A percentile compares a stretch with the other conserved stretches of the same genome.
These are phyloP conservation scores for Pythium guiyangense DNA, from an alignment of 352 stramenopile species.

Conservation along the genomic window DNA sequence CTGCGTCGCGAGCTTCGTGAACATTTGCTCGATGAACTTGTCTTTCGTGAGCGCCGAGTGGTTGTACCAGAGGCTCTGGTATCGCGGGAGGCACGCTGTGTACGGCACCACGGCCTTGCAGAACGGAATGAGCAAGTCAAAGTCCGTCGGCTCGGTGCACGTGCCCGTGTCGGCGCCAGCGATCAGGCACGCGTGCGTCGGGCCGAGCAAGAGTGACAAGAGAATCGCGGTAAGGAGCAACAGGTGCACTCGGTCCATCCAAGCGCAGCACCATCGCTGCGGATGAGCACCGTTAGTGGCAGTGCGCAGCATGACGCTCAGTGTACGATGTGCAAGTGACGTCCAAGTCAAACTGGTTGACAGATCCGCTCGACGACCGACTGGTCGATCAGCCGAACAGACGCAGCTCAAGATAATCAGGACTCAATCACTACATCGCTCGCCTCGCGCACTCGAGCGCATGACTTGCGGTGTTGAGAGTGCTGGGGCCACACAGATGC, in stretches of 20 bases:
- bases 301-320: too few species aligned
- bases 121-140: constrained; percentile 66
- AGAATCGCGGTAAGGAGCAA: not conserved
- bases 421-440: too few species aligned
- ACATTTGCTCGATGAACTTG: constrained; percentile 62
- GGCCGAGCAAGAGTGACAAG: not conserved
- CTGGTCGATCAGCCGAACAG: too few species aligned
- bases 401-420: too few species aligned
- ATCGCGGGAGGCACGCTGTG: constrained; percentile 63
- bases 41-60: constrained; percentile 74
- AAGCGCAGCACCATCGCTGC: too few species aligned
- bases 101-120: constrained; percentile 68
- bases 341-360: too few species aligned
- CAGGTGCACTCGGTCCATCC: not conserved
- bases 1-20: constrained; percentile 51
- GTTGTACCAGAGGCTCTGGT: constrained; percentile 76
- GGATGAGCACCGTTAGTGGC: too few species aligned
- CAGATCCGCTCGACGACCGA: too few species aligned
- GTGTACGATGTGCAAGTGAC: too few species aligned
- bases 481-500: too few species aligned
- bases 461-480: too few species aligned
- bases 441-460: too few species aligned
- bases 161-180: constrained; percentile 55
- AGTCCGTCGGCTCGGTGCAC: constrained; percentile 56
- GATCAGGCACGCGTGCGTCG: constrained; percentile 23